Evolutionary conservation across 768 basidiomycete species (phyloP), one percentile per base, ranked within the genome.

Genomic region (Boletus sensibilis): DNA sequence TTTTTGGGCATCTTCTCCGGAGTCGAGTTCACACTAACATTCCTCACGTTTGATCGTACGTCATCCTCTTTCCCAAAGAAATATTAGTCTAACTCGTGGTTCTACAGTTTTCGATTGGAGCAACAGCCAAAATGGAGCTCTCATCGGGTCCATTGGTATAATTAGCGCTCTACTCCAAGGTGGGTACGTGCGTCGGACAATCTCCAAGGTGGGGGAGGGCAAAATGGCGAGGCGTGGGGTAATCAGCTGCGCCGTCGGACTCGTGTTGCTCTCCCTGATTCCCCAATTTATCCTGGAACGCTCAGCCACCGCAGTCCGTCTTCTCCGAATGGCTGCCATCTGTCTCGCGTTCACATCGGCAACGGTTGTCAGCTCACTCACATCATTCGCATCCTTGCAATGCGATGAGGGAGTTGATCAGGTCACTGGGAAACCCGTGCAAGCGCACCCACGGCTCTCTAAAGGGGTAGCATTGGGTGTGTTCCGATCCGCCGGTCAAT

Each of bases 1-100:
- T 99, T 98, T 77, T 76, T 98, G 57, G 82, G 87, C 50, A 69
- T 96, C 48, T 98, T 99, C 73, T 95, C 95, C 2, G 96, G 95
- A 13, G 84, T 97, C 48, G 96, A 99, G 69, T 98, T 98, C 72
- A 99, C 96, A 0, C 78, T 99, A 21, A 96, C 94, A 0, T 98
- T 98, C 79, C 77, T 98, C 45, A 97, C 90, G 2, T 94, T 92
- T 65, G 91, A 93, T 69, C 72, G 92, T 89, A 74, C 71, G 87
- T 79, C 46, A 25, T 60, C 18, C 11, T 58, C 54, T 12, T 56
- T 7, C 51, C 16, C 48, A 25, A 40, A 43, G 31, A 18, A 14
- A 31, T 13, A 18, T 35, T 9, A 3, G 31, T 27, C 10, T 60
- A 9, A 60, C 29, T 42, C 37, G 1, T 25, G 34, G 57, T 49